A percentile compares a stretch with the other conserved stretches of the same genome.
Evolutionary conservation across 202 grass and related monocot species (phyloP).

Genomic region (Setaria viridis): DNA sequence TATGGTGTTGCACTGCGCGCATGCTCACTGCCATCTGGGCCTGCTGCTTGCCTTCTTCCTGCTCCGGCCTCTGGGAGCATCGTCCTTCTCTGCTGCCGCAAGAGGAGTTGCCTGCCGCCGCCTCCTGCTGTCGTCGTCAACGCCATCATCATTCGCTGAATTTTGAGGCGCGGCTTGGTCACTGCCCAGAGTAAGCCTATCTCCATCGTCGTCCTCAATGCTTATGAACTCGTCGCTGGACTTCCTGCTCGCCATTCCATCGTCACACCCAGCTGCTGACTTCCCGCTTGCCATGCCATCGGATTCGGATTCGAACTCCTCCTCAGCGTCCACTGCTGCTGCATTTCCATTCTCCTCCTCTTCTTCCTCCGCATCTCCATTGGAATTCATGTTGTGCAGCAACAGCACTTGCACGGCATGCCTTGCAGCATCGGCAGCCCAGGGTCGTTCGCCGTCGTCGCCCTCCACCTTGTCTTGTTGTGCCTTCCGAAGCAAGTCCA

Average conservation of each 20-base stretch:
- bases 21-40: slow-evolving; percentile 49
- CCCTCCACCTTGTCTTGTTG: neutral
- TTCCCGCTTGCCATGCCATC: neutral
- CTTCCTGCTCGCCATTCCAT: neutral
- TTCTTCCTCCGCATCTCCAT: slow-evolving; percentile 12
- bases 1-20: too few species aligned
- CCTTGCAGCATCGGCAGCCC: slow-evolving; percentile 47
- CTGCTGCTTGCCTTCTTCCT: neutral
- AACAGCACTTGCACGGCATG: slow-evolving; percentile 42
- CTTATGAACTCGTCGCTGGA: slow-evolving; percentile 1
- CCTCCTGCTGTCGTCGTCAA: neutral
- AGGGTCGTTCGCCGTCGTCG: neutral
- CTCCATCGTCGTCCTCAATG: neutral
- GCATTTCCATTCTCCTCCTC: neutral
- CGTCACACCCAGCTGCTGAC: too few species aligned
- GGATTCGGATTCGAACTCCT: neutral
- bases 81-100: too few species aligned
- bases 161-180: neutral
- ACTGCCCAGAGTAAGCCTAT: neutral
- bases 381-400: neutral
- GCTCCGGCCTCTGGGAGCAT: too few species aligned
- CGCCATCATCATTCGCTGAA: neutral
- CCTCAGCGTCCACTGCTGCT: neutral
- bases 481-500: slow-evolving; percentile 37
- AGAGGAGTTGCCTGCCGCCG: neutral